Base-by-base conservation (phyloP, 1,139 yeast species). In the Barnettozyma hawaiiensis region DNA sequence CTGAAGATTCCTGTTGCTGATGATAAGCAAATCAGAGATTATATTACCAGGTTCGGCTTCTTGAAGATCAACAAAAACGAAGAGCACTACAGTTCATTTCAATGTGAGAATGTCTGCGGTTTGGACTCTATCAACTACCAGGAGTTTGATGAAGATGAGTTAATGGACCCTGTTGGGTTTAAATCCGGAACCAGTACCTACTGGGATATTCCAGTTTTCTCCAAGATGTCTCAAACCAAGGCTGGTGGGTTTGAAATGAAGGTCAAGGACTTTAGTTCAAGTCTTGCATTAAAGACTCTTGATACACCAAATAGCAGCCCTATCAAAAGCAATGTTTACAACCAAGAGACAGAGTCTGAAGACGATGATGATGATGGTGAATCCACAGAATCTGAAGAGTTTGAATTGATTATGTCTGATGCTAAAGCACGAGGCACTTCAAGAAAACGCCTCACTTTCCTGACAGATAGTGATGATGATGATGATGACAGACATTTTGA, bases 21-120 rank as follows among this genome's bases (percentile, higher is more conserved):
- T 53, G 81, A 79, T 62, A 54, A 62, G 1, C 78, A 76, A 7
- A 78, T 79, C 69, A 78, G 74, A 50, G 68, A 76, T n/a, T 78
- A 67, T 47, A 70, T 79, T 15, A 62, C 75, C 48, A 61, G 63
- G 45, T 78, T 76, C 50, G 60, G 67, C 23, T 78, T 78, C 51
- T 55, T 78, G 40, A 41, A 43, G 26, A 42, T 38, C 7, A 42
- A 35, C 1, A 29, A 31, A 31, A 18, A 23, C 11, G 38, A 39
- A n/a, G 35, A 20, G 4, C 36, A 27, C 11, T 50, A 43, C 32
- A 20, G 40, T 9, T 50, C 44, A 16, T 43, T 52, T 41, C 42
- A 44, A 14, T 37, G 47, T n/a, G 39, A 32, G 9, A 34, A 19
- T 11, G 15, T 26, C 3, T 9, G 36, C 7, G 40, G 27, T 5